Evolutionary conservation across 495 filamentous ascomycete species (phyloP), one percentile per base, ranked within the genome.

Genomic region (Aspergillus sparsus): DNA sequence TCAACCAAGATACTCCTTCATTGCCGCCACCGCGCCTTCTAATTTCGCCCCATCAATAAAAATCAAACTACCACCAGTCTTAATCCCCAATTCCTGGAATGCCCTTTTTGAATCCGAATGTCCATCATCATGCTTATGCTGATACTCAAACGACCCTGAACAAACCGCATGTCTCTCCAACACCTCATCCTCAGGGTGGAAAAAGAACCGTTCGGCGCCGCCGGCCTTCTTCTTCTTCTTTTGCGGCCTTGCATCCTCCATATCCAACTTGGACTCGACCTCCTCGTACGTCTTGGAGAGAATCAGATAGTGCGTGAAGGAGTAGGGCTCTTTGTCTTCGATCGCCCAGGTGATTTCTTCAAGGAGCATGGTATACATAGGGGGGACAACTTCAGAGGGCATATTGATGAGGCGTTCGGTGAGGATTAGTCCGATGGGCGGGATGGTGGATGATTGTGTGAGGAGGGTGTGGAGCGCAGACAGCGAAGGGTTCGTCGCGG

Each of bases 141-240:
- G 85, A 69, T 91, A 97, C 21, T 87, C 84, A 67, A 87, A 91
- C 35, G 80, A 80, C 10, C 85, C 89, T 44, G 76, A 75, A 55
- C 82, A 89, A 34, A 83, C 55, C 11, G 89, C 88, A 74, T 91
- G 80, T 60, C 83, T 82, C 66, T 93, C 84, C 61, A 97, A 71
- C 55, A 93, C 83, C 78, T 99, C 94, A 68, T 99, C 95, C 74
- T 99, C 95, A 3, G 94, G 91, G 71, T 99, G 95, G 78, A 98
- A 99, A 73, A 91, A 96, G 76, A 92, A 93, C 41, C 81, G 80
- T 63, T 55, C 37, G 31, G 15, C 39, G 34, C 67, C 60, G 62
- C 72, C 77, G 77, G 69, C 79, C 72, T 85, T 85, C 73, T 89
- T 89, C 73, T 85, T 88, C 72, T 91, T 92, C 80, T 92, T 93